phyloP scores from a whole-genome alignment of 2,329 filamentous ascomycete genomes.

The Pseudovirgaria hyperparasitica region DNA sequence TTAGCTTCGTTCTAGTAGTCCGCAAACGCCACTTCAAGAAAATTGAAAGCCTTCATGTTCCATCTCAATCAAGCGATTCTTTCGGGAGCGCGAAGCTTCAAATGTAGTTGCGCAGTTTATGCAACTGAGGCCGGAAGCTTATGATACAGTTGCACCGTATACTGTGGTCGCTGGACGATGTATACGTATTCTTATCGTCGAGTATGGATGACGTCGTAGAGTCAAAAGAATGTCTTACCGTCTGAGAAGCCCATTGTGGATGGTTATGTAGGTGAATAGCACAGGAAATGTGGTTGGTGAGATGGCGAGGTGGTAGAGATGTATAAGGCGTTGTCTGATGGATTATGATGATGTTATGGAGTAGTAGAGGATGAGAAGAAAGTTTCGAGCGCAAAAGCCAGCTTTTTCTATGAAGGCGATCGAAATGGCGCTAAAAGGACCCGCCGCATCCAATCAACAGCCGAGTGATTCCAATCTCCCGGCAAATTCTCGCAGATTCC shows the following conservation, averaged over 20 bases:
- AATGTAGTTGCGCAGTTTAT: background rate
- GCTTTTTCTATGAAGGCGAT: too few relatives aligned
- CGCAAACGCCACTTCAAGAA: background rate
- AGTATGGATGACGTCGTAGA: slow-evolving; percentile 17
- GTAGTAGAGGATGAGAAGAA: background rate
- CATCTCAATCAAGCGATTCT: too few relatives aligned
- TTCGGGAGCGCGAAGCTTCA: background rate
- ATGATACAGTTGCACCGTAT: too few relatives aligned
- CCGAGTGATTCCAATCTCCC: too few relatives aligned
- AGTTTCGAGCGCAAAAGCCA: background rate
- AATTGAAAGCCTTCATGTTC: slow-evolving; percentile 1
- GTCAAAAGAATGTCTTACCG: slow-evolving; percentile 19
- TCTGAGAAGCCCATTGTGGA: slow-evolving; percentile 27
- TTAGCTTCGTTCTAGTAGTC: slow-evolving; percentile 1
- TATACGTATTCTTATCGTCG: too few relatives aligned
- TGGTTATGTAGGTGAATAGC: slow-evolving; percentile 4
- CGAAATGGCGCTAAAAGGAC: too few relatives aligned
- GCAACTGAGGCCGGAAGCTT: too few relatives aligned
- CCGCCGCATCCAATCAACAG: too few relatives aligned
- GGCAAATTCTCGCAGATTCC: too few relatives aligned
- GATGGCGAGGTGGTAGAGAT: slow-evolving; percentile 7
- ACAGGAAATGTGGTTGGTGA: slow-evolving; percentile 8
- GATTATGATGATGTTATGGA: slow-evolving; percentile 1
- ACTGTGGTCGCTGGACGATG: too few relatives aligned
- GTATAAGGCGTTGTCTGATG: slow-evolving; percentile 2